phyloP scores from a whole-genome alignment of 164 flowering plant species.

The Warburgia ugandensis region DNA sequence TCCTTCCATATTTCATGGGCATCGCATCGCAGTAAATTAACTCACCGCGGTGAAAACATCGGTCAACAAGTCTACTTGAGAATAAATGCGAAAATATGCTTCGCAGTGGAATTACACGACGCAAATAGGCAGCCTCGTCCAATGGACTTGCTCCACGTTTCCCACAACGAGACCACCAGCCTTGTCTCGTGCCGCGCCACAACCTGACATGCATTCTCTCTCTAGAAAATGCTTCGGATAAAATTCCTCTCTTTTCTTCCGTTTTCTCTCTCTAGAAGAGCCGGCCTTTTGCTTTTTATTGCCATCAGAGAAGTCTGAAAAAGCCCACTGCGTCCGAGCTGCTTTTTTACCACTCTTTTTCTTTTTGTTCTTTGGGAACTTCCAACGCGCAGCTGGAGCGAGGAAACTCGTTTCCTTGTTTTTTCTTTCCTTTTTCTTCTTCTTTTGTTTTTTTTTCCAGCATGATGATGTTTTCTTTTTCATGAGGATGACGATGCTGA shows the following conservation, averaged over 20 bases:
- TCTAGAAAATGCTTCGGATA: neutral
- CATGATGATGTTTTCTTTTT: neutral
- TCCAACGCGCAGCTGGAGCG: conserved; percentile 1
- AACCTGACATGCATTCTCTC: too few species aligned
- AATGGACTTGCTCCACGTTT: neutral
- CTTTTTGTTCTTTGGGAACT: conserved; percentile 1
- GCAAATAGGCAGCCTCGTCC: neutral
- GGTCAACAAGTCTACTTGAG: conserved; percentile 1
- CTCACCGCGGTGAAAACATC: neutral
- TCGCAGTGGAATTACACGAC: neutral
- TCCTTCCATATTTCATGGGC: too few species aligned
- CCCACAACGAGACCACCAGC: neutral
- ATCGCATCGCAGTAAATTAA: too few species aligned
- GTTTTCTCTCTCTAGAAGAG: too few species aligned
- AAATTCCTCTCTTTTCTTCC: too few species aligned
- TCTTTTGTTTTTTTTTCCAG: neutral
- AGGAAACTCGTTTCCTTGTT: neutral
- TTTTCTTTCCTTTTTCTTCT: neutral
- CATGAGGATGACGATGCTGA: conserved; percentile 14
- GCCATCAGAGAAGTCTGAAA: neutral
- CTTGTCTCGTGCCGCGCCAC: neutral
- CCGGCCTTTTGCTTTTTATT: conserved; percentile 10
- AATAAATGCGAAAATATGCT: neutral
- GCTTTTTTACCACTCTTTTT: neutral
- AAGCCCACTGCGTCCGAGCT: conserved; percentile 1